These are phyloP conservation scores for Penicillium oxalicum DNA, from an alignment of 2,329 filamentous ascomycete genomes.

Conservation along the genomic window DNA sequence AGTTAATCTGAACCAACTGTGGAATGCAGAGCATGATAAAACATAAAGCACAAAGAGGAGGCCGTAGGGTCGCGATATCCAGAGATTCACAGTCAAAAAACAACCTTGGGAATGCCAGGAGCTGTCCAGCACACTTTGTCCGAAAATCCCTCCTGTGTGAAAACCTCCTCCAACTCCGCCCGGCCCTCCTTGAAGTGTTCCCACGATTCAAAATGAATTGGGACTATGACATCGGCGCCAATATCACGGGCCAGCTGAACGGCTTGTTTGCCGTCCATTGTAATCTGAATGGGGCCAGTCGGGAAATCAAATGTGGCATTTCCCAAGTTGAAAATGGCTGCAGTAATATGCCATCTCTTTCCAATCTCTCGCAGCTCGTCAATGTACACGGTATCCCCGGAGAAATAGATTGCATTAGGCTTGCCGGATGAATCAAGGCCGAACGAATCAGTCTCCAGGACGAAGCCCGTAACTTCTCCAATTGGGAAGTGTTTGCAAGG, in stretches of 20 bases:
- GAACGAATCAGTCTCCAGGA: conserved; percentile 35
- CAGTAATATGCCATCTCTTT: conserved; percentile 33
- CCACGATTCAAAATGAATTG: conserved; percentile 46
- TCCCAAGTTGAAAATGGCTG: conserved; percentile 40
- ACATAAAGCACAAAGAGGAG: neutral
- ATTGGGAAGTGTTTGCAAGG: conserved; percentile 42
- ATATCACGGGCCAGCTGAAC: conserved; percentile 36
- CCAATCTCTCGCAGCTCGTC: conserved; percentile 35
- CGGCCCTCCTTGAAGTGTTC: conserved; percentile 32
- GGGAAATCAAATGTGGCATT: conserved; percentile 17
- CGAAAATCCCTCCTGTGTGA: conserved; percentile 28
- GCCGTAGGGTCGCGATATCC: neutral
- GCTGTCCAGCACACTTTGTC: conserved; percentile 29
- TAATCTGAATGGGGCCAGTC: conserved; percentile 33
- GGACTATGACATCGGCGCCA: conserved; percentile 38
- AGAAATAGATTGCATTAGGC: conserved; percentile 46
- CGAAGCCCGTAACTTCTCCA: conserved; percentile 43
- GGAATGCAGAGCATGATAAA: neutral
- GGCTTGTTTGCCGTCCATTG: conserved; percentile 42
- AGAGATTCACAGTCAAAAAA: conserved; percentile 4
- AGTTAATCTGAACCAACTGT: neutral
- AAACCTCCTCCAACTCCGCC: conserved; percentile 24
- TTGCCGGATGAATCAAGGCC: conserved; percentile 29
- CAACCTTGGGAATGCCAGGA: conserved; percentile 9
- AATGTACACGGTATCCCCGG: conserved; percentile 46